Base-by-base conservation (phyloP, 2,329 filamentous ascomycete genomes). In the Davidsoniella virescens region DNA sequence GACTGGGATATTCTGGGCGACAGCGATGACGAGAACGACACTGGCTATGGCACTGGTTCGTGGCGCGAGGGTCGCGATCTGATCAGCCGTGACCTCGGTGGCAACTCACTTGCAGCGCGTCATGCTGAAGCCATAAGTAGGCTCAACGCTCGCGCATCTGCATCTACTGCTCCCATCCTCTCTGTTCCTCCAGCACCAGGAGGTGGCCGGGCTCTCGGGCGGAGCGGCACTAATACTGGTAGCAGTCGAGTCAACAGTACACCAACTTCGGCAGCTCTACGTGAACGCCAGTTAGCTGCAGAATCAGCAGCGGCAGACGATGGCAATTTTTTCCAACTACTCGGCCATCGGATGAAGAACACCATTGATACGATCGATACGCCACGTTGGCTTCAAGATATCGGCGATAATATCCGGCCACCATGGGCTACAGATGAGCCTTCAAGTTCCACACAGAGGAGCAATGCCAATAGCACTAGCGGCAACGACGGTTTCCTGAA, bases 41-140 rank as follows among this genome's bases (percentile, higher is more conserved):
- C 70, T 2, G 76, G 75, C 2, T 87, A 82, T 55, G 87, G 87
- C 12, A 80, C 81, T 1, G 86, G 85, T 1, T 82, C 82, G 1
- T 96, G 90, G 92, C 78, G 88, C 44, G 92, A 96, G 66, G 92
- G 92, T 2, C 76, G 87, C 47, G 83, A 88, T 46, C 73, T 98
- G 25, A 94, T 98, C 55, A 86, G 94, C 55, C 78, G 86, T 25
- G 92, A 96, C 61, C 65, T 88, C 6, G 78, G 80, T 53, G 82
- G 82, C 12, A 74, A 72, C 36, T 73, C 75, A 2, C 70, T 73
- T 40, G 65, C 72, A 45, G 67, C 70, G 53, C 67, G 72, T 46
- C 66, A 70, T 16, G 66, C 70, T 36, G 66, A 70, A 46, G 64
- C 67, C 23, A 47, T 53, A 16, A 49, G 20, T 37, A 36, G 51